Conservation (phyloP, 441 rosid genomes). For the Arabidopsis hybrid region DNA sequence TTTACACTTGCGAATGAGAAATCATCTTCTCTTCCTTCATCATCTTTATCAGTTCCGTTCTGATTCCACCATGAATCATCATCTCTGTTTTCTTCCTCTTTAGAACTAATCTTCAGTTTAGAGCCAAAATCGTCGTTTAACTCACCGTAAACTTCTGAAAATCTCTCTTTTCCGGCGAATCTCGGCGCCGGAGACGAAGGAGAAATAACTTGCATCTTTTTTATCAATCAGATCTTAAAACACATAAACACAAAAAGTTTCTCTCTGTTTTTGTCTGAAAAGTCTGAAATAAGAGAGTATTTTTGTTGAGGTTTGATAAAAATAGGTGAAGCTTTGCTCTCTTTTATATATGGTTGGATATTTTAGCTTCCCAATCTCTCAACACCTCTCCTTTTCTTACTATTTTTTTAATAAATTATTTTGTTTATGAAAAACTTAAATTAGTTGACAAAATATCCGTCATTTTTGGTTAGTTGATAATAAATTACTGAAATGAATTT, state of each 20-base stretch:
- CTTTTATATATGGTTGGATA: conserved; percentile 32
- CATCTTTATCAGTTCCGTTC: neutral
- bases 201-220: conserved; percentile 42
- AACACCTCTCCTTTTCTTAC: conserved; percentile 19
- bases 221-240: neutral
- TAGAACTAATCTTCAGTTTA: conserved; percentile 24
- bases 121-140: conserved; percentile 48
- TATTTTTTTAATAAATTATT: neutral
- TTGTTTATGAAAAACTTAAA: neutral
- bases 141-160: conserved; percentile 22
- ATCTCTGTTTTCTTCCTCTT: neutral
- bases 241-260: conserved; percentile 9
- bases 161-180: conserved; percentile 19
- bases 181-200: conserved; percentile 37
- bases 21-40: conserved; percentile 58
- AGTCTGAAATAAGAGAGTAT: conserved; percentile 17
- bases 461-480: neutral
- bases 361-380: conserved; percentile 3
- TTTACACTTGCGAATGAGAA: conserved; percentile 68
- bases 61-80: too few species aligned
- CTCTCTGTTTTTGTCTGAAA: neutral
- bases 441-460: conserved; percentile 13
- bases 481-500: neutral
- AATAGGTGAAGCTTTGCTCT: conserved; percentile 32
- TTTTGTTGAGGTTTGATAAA: conserved; percentile 23